These are phyloP conservation scores for Zanthoxylum bungeanum DNA, from an alignment of 345 rosid genomes.

Conservation along the genomic window DNA sequence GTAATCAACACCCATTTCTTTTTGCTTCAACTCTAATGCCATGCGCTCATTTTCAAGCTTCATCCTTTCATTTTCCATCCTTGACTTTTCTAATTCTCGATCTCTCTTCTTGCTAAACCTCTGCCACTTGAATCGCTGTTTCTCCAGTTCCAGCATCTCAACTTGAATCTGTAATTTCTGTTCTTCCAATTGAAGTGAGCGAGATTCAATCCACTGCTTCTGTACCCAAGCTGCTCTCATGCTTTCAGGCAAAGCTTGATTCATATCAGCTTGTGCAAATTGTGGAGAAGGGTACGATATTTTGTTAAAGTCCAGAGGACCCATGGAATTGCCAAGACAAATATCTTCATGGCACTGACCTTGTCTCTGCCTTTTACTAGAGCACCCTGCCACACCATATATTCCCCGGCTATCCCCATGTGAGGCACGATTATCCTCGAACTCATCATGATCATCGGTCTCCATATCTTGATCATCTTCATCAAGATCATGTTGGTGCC, in stretches of 20 bases:
- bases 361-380: constrained; percentile 62
- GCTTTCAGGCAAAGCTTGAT: constrained; percentile 45
- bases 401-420: constrained; percentile 42
- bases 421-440: constrained; percentile 47
- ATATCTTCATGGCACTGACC: constrained; percentile 49
- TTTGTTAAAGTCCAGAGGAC: constrained; percentile 37
- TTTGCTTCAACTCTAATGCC: constrained; percentile 65
- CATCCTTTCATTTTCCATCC: constrained; percentile 84
- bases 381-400: constrained; percentile 38
- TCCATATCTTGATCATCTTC: constrained; percentile 77
- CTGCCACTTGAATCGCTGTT: constrained; percentile 79
- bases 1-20: constrained; percentile 39
- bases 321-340: constrained; percentile 36
- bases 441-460: constrained; percentile 68
- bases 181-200: constrained; percentile 70
- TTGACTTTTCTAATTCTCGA: constrained; percentile 65
- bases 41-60: constrained; percentile 80
- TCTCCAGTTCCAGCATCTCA: constrained; percentile 81
- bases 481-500: constrained; percentile 59
- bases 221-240: constrained; percentile 45
- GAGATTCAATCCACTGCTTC: constrained; percentile 70
- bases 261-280: constrained; percentile 47
- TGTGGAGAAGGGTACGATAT: constrained; percentile 33
- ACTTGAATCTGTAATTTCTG: constrained; percentile 72
- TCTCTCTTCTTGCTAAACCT: constrained; percentile 78